Base-by-base conservation (phyloP, 768 basidiomycete genomes). In the Ramaria sp. region DNA sequence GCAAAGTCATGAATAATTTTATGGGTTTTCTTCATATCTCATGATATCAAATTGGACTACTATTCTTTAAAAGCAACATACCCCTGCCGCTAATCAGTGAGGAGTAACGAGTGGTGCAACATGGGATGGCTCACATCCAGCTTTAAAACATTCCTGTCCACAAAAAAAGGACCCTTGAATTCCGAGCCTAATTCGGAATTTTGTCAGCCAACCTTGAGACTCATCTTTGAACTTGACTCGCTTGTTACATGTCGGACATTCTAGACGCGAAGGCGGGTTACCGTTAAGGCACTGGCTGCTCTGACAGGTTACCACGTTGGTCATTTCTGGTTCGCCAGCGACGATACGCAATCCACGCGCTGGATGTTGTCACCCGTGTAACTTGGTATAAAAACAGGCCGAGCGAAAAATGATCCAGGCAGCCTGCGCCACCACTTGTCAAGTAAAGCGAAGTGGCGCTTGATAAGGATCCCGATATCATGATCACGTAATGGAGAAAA, bases 241-340 rank as follows among this genome's bases (percentile, higher is more conserved):
- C 93, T 94, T 94, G 71, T 79, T 84, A 72, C 94, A 97, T 7
- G 90, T 90, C 0, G 94, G 94, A 64, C 94, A 97, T 71, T 96
- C 93, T 12, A 97, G 76, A 24, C 80, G 77, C 24, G 91, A 91
- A 4, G 85, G 82, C 2, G 91, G 91, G 63, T 91, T 86, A 39
- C 88, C 89, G 59, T 90, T 88, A 19, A 79, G 78, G 68, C 88
- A 91, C 34, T 70, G 70, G 7, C 78, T 67, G 69, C 83, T 88
- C 67, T 90, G 88, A 69, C 88, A 91, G 53, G 69, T 59, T 49
- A 81, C 67, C 17, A 68, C 68, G 19, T 66, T 62, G 12, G 73
- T 4, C 55, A 57, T 57, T 30, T 10, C 24, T 46, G n/a, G 45
- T 11, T 19, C 45, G 6, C 27, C 27, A 5, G 3, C 6, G 45